phyloP scores from a whole-genome alignment of 108 stramenopile species.

The Pseudonitzschia pungens region DNA sequence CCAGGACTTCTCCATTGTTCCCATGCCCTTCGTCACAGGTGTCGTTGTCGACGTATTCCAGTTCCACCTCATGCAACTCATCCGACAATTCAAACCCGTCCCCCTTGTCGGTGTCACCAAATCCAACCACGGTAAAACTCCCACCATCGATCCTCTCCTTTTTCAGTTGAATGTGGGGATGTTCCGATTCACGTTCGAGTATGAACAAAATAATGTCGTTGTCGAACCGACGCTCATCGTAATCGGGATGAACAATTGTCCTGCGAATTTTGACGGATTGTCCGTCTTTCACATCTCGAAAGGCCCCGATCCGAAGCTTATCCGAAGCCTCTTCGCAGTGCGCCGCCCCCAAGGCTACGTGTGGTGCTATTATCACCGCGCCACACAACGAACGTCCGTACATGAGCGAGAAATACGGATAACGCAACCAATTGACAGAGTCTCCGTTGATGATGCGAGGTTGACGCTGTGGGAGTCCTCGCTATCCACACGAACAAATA shows the following conservation, averaged over 20 bases:
- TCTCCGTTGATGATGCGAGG: constrained; percentile 14
- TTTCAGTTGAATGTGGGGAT: not conserved
- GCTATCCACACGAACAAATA: no score
- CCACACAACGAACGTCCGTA: constrained; percentile 37
- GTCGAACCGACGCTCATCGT: not conserved
- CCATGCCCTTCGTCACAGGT: constrained; percentile 33
- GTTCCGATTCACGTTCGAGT: not conserved
- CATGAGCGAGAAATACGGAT: constrained; percentile 32
- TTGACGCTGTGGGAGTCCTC: no score
- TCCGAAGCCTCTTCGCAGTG: constrained; percentile 22
- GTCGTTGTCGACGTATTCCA: constrained; percentile 39
- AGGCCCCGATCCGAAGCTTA: constrained; percentile 13
- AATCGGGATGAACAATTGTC: constrained; percentile 26
- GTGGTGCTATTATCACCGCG: constrained; percentile 50
- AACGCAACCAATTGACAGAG: not conserved
- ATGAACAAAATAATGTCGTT: constrained; percentile 9
- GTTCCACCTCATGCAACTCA: constrained; percentile 30
- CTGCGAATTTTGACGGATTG: not conserved
- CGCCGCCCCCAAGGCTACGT: constrained; percentile 47
- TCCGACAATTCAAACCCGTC: not conserved
- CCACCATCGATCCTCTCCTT: not conserved
- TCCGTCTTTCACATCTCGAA: not conserved
- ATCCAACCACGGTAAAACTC: constrained; percentile 27
- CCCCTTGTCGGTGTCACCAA: constrained; percentile 33
- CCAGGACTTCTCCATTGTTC: not conserved